Evolutionary conservation across 2,329 filamentous ascomycete genomes (phyloP).

Genomic region (Trichoderma guizhouense): DNA sequence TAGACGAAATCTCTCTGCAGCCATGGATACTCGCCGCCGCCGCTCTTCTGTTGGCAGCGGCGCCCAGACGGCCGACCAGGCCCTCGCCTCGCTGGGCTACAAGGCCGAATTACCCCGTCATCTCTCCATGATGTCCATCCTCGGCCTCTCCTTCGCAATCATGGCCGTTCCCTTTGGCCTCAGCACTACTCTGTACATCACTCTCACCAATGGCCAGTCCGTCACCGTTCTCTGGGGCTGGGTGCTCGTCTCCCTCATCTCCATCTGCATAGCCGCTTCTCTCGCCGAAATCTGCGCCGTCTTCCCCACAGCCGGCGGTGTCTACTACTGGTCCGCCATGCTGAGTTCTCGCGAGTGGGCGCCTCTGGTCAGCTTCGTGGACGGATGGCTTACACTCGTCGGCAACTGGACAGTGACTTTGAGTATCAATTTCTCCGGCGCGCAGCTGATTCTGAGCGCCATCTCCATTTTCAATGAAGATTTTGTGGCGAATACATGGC

Average conservation of each 20-base stretch:
- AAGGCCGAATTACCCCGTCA: constrained; percentile 49
- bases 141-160: constrained; percentile 50
- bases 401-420: constrained; percentile 70
- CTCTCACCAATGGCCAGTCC: constrained; percentile 68
- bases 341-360: constrained; percentile 60
- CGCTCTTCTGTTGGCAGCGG: constrained; percentile 21
- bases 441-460: constrained; percentile 64
- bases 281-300: constrained; percentile 70
- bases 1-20: neutral
- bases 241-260: constrained; percentile 61
- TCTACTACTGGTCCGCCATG: constrained; percentile 73
- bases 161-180: constrained; percentile 51
- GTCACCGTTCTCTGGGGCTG: constrained; percentile 74
- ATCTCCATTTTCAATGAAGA: constrained; percentile 62
- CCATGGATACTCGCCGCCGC: constrained; percentile 11
- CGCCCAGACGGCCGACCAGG: constrained; percentile 36
- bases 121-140: constrained; percentile 48
- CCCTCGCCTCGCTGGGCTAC: constrained; percentile 48
- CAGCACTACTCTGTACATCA: constrained; percentile 46
- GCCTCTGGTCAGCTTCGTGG: constrained; percentile 65
- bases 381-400: constrained; percentile 70
- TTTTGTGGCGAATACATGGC: constrained; percentile 61
- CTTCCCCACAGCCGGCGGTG: constrained; percentile 58
- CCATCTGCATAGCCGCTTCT: constrained; percentile 66
- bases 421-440: constrained; percentile 68